Evolutionary conservation across 192 early-diverging fungal genomes (phyloP).

Genomic region (Linnemannia hyalina): DNA sequence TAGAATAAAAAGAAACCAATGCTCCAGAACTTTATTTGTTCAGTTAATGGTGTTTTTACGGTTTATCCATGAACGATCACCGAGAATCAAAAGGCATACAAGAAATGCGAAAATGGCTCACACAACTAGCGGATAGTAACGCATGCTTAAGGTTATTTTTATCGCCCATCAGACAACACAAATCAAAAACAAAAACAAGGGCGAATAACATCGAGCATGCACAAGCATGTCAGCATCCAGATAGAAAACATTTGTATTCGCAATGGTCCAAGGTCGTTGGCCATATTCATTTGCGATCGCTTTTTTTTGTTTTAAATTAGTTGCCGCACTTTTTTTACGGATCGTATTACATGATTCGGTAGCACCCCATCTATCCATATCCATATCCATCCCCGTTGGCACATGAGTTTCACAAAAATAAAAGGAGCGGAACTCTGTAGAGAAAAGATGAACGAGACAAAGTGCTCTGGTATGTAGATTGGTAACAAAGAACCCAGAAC

Average conservation of each 20-base stretch:
- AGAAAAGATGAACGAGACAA: background rate
- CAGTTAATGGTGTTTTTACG: background rate
- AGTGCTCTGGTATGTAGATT: background rate
- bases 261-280: background rate
- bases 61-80: background rate
- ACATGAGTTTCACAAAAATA: background rate
- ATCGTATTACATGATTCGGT: background rate
- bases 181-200: background rate
- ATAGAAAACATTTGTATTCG: background rate
- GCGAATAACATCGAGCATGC: background rate
- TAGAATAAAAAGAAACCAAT: background rate
- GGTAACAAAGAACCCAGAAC: background rate
- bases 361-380: background rate
- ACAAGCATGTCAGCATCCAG: background rate
- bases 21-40: background rate
- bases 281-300: background rate
- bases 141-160: constrained; percentile 10
- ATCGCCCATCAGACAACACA: background rate
- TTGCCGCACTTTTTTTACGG: background rate
- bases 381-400: background rate
- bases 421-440: background rate
- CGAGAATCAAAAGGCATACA: background rate
- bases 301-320: background rate
- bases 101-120: background rate
- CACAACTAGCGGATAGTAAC: background rate